phyloP scores from a whole-genome alignment of 768 basidiomycete genomes.

The Boletellus sp. region DNA sequence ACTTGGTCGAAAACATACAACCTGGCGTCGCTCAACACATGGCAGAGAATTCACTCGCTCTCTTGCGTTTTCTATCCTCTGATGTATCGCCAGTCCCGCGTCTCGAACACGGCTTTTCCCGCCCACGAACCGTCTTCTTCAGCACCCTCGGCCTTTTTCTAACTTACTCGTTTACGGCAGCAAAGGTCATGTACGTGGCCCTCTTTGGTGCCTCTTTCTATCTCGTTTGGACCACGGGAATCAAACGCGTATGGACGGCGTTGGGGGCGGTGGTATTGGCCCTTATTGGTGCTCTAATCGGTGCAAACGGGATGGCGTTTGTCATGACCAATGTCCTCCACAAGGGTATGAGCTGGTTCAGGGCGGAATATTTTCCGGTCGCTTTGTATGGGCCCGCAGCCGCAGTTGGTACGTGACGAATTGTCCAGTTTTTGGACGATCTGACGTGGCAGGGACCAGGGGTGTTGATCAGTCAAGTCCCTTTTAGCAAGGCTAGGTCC shows the following conservation, averaged over 20 bases:
- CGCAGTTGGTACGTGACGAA: conserved; percentile 53
- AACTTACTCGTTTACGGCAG: conserved; percentile 71
- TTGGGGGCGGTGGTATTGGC: conserved; percentile 50
- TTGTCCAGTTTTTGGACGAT: background rate
- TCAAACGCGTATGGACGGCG: conserved; percentile 34
- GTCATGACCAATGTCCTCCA: conserved; percentile 60
- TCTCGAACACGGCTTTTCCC: conserved; percentile 46
- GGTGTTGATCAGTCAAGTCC: conserved; percentile 56
- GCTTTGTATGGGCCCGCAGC: conserved; percentile 73
- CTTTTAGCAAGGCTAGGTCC: conserved; percentile 34
- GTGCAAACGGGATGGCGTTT: conserved; percentile 69
- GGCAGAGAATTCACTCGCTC: conserved; percentile 81
- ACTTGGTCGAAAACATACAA: conserved; percentile 80
- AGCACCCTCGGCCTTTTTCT: conserved; percentile 65
- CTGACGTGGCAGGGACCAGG: conserved; percentile 38
- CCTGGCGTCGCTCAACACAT: conserved; percentile 86
- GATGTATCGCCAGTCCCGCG: conserved; percentile 64
- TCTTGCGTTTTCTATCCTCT: conserved; percentile 72
- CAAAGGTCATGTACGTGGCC: conserved; percentile 56
- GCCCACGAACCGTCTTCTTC: conserved; percentile 75
- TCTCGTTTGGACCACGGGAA: conserved; percentile 36
- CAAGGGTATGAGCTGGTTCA: conserved; percentile 85
- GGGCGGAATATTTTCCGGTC: conserved; percentile 59
- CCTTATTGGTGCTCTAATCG: conserved; percentile 52
- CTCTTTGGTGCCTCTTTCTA: conserved; percentile 46